Base-by-base conservation (phyloP, 306 rosid species). In the Fagus crenata region DNA sequence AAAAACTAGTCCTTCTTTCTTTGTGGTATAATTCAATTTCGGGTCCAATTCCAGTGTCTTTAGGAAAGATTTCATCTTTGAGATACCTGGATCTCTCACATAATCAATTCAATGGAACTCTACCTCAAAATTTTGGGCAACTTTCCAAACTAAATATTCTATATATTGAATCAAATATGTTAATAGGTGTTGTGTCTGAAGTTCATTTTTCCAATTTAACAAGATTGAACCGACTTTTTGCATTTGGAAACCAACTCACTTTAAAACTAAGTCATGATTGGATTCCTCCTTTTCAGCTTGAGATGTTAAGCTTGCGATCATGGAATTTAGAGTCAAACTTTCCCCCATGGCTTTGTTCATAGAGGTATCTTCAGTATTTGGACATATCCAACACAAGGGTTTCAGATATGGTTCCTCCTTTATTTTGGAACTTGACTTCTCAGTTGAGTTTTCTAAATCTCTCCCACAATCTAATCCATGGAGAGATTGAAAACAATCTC, bases 341-440 rank as follows among this genome's bases (percentile, higher is more conserved):
- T 80, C 81, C 79, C 15, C 39, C 53, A 35, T 80, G 81, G 87
- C 60, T 80, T 61, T 49, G 15, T 0, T 76, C 81, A 32, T 75
- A 68, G 41, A 59, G 18, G 15, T 0, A 60, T 3, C 71, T 83
- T 41, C 0, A 0, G 0, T 4, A 12, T 53, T 31, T 83, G 51
- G 7, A 39, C 0, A 40, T 83, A 60, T 56, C 79, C 15, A 72
- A 83, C 73, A 46, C 60, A 0, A 15, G 54, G 12, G 71, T 79
- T 41, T 56, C 32, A 1, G 61, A 56, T 63, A 6, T 69, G 36
- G 59, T 84, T 43, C 86, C 83, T 2, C 46, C 17, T 40, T 69
- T 49, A 31, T 17, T 74, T 53, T 65, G 76, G 75, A 33, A 33
- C 53, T 0, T 3, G 18, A 0, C n/a, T 9, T 15, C 28, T 22